phyloP scores from a whole-genome alignment of 768 basidiomycete species.

The Kondoa subrosea region DNA sequence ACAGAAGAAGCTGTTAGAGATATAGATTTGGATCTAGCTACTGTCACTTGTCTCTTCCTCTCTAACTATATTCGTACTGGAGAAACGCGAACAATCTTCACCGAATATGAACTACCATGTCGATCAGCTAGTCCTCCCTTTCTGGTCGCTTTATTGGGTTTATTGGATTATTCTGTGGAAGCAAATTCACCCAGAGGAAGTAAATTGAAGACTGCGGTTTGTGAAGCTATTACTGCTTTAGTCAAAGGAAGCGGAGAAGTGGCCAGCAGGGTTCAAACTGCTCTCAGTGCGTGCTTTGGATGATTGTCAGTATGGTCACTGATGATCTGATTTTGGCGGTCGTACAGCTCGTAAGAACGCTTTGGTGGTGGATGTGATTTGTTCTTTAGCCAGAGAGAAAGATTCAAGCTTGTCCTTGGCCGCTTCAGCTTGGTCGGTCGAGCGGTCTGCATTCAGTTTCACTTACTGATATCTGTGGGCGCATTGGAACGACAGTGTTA shows the following conservation, averaged over 20 bases:
- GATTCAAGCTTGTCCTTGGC: constrained; percentile 10
- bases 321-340: background rate
- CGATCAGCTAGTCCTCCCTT: background rate
- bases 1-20: background rate
- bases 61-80: background rate
- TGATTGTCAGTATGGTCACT: background rate
- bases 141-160: background rate
- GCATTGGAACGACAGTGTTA: too few relatives aligned
- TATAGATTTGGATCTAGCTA: background rate
- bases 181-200: too few relatives aligned
- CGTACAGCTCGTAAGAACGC: background rate
- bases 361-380: background rate
- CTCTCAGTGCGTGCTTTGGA: background rate
- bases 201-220: background rate
- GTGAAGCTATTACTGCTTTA: background rate
- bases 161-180: background rate
- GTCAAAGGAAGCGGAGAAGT: background rate
- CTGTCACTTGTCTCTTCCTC: background rate
- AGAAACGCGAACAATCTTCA: background rate
- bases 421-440: constrained; percentile 13
- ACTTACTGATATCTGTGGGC: background rate
- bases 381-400: background rate
- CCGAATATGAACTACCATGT: background rate
- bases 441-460: background rate
- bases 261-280: background rate